Conservation (phyloP, 2,329 filamentous ascomycete genomes). For the Colletotrichum orbiculare region DNA sequence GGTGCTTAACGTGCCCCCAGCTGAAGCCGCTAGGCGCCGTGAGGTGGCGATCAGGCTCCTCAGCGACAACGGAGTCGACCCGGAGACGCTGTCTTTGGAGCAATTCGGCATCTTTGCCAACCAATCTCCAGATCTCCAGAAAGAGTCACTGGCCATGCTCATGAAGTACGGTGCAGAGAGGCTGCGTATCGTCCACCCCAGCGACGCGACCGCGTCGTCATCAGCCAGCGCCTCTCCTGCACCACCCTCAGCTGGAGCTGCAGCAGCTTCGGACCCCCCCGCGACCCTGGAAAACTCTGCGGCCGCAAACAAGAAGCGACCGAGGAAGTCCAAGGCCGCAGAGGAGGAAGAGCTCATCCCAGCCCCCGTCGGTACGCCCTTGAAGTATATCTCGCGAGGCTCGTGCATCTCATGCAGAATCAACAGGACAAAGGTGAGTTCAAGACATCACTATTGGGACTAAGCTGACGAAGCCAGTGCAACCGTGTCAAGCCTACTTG, state of each 20-base stretch:
- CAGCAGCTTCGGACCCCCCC: conserved; percentile 31
- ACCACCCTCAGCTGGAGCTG: conserved; percentile 17
- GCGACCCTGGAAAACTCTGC: conserved; percentile 16
- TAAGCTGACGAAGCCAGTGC: conserved; percentile 48
- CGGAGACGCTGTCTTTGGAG: conserved; percentile 61
- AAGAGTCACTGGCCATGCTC: conserved; percentile 66
- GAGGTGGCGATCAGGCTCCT: conserved; percentile 62
- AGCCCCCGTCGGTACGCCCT: conserved; percentile 13
- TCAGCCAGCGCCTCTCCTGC: conserved; percentile 41
- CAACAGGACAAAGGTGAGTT: conserved; percentile 52
- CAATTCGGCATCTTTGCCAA: conserved; percentile 71
- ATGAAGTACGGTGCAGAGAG: conserved; percentile 67
- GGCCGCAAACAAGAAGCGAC: conserved; percentile 33
- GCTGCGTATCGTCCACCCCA: conserved; percentile 67
- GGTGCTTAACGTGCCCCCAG: conserved; percentile 47
- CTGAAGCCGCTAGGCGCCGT: conserved; percentile 61
- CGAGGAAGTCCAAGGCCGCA: conserved; percentile 28
- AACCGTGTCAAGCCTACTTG: conserved; percentile 54
- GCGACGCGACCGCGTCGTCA: conserved; percentile 44
- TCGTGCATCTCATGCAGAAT: conserved; percentile 52
- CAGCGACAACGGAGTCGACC: conserved; percentile 59
- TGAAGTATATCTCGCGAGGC: conserved; percentile 42
- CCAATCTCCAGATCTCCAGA: conserved; percentile 66
- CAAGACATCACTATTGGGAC: too few species aligned
- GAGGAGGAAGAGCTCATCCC: conserved; percentile 15